Evolutionary conservation across 1,284 basidiomycete species (phyloP).

Genomic region (Ganoderma lucidum): DNA sequence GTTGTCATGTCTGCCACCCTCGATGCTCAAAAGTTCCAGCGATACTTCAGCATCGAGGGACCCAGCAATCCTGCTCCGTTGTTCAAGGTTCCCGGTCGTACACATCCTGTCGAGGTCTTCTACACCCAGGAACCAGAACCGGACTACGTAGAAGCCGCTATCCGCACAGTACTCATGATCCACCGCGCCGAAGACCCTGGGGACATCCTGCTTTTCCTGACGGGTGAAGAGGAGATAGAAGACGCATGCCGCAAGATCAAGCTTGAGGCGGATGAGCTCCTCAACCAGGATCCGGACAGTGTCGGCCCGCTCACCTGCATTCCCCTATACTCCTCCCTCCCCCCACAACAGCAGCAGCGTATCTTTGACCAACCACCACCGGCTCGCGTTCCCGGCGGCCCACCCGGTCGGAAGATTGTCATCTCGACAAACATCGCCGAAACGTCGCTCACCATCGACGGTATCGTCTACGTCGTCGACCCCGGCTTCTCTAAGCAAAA

Average conservation of each 20-base stretch:
- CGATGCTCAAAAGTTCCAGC: constrained; percentile 96
- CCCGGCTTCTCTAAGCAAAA: constrained; percentile 98
- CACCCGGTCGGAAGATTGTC: constrained; percentile 93
- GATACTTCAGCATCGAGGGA: constrained; percentile 84
- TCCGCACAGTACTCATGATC: constrained; percentile 97
- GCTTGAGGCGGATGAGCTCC: constrained; percentile 84
- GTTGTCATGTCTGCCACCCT: constrained; percentile 99
- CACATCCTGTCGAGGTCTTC: constrained; percentile 96
- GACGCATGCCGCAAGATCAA: constrained; percentile 96
- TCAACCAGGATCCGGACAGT: constrained; percentile 72
- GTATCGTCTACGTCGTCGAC: constrained; percentile 99
- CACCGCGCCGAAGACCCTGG: constrained; percentile 96
- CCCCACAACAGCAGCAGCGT: constrained; percentile 92
- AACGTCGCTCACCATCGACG: constrained; percentile 97
- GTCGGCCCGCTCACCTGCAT: constrained; percentile 85
- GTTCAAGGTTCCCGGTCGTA: constrained; percentile 96
- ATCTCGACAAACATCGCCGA: constrained; percentile 98
- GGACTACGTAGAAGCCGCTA: constrained; percentile 97
- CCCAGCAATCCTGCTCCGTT: constrained; percentile 71
- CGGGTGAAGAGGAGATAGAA: constrained; percentile 99
- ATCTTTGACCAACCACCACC: constrained; percentile 92
- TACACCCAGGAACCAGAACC: constrained; percentile 97
- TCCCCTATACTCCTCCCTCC: constrained; percentile 55
- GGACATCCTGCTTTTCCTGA: constrained; percentile 94
- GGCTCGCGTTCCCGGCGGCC: constrained; percentile 68